Conservation (phyloP, 2,329 filamentous ascomycete genomes). For the Byssoonygena ceratinophila region DNA sequence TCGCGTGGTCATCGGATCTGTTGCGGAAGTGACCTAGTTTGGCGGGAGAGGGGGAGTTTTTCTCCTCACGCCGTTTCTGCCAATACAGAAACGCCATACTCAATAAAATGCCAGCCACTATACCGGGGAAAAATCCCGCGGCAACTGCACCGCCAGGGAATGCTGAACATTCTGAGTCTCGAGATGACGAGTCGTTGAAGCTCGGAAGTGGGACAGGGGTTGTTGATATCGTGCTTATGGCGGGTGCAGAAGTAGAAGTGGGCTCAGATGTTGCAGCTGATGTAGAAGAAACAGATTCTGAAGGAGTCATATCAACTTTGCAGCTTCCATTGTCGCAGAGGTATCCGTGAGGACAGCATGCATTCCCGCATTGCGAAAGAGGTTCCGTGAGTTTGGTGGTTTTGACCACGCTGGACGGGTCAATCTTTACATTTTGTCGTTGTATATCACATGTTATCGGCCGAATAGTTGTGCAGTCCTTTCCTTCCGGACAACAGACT, state of each 20-base stretch:
- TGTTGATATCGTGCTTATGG: conserved; percentile 1
- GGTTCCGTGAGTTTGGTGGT: conserved; percentile 33
- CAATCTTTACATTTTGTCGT: conserved; percentile 32
- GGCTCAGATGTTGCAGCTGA: conserved; percentile 16
- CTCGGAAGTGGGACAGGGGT: conserved; percentile 16
- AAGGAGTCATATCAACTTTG: conserved; percentile 19
- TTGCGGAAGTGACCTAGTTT: conserved; percentile 21
- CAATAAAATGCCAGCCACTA: conserved; percentile 40
- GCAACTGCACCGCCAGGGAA: conserved; percentile 35
- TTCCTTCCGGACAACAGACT: conserved; percentile 39
- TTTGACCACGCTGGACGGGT: conserved; percentile 32
- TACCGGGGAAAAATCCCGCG: conserved; percentile 39
- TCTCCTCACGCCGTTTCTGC: conserved; percentile 24
- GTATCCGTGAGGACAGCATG: conserved; percentile 41
- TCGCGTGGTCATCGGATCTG: conserved; percentile 26
- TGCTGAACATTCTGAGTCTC: conserved; percentile 24
- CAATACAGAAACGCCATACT: conserved; percentile 42
- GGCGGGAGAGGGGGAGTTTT: not conserved
- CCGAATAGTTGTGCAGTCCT: conserved; percentile 33
- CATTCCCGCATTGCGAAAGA: conserved; percentile 34
- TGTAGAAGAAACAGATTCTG: conserved; percentile 22
- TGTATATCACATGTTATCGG: conserved; percentile 37
- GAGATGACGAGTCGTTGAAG: conserved; percentile 10
- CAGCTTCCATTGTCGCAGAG: conserved; percentile 28
- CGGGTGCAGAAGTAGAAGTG: conserved; percentile 19